Evolutionary conservation across 164 flowering plant genomes (phyloP).

Genomic region (Piper betle): DNA sequence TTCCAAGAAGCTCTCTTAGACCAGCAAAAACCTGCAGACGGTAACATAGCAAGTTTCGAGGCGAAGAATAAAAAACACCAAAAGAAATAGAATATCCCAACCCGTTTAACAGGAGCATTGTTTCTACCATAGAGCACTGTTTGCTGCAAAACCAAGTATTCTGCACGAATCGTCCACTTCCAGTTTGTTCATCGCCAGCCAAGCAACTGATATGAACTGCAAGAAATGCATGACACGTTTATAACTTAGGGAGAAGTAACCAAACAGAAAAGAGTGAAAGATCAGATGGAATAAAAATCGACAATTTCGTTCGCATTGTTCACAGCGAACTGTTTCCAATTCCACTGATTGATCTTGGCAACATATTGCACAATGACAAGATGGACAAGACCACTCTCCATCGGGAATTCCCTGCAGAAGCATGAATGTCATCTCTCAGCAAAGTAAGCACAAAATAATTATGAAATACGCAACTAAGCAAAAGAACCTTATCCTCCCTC

Average conservation of each 20-base stretch:
- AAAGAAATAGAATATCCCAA: background rate
- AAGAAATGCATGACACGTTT: constrained; percentile 3
- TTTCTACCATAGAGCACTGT: constrained; percentile 52
- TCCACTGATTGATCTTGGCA: constrained; percentile 17
- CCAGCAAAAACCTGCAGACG: constrained; percentile 42
- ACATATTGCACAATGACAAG: constrained; percentile 71
- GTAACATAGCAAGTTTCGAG: background rate
- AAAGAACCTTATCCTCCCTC: no score
- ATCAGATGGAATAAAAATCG: constrained; percentile 10
- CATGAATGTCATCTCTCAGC: background rate
- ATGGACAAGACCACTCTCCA: constrained; percentile 84
- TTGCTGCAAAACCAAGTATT: constrained; percentile 60
- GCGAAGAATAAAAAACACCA: no score
- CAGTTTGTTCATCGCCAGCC: constrained; percentile 10
- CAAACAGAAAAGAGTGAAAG: background rate
- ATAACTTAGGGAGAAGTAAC: background rate
- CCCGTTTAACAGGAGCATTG: background rate
- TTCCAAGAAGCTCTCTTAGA: constrained; percentile 42
- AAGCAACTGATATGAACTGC: constrained; percentile 67
- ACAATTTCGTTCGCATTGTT: constrained; percentile 76
- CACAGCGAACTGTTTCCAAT: constrained; percentile 25
- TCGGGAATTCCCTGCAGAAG: constrained; percentile 47
- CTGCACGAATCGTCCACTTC: constrained; percentile 7
- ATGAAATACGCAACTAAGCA: no score
- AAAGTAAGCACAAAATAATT: no score